Evolutionary conservation across 2,329 filamentous ascomycete genomes (phyloP).

Genomic region (Fusarium nelsonii): DNA sequence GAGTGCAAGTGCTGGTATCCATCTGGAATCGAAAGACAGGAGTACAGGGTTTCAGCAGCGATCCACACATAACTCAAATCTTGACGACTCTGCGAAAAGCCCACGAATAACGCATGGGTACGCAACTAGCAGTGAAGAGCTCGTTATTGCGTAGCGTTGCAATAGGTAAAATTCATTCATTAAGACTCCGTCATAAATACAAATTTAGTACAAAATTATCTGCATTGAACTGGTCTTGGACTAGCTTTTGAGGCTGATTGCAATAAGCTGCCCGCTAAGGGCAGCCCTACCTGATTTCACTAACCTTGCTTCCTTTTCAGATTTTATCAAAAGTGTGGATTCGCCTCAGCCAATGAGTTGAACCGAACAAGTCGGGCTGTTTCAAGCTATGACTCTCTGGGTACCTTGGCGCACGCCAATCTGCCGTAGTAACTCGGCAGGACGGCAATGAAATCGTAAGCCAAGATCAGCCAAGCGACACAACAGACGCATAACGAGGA

Average conservation of each 20-base stretch:
- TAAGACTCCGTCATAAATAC: not conserved
- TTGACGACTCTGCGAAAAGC: not conserved
- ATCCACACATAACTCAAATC: not conserved
- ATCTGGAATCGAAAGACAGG: conserved; percentile 2
- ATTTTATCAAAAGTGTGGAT: not conserved
- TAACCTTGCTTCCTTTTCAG: not conserved
- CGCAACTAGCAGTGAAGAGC: not conserved
- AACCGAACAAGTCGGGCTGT: not conserved
- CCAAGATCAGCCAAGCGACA: not conserved
- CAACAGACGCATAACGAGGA: not conserved
- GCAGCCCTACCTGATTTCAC: not conserved
- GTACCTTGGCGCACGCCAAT: not conserved
- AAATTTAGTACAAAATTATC: not conserved
- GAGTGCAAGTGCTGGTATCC: not conserved
- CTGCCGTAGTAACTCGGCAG: not conserved
- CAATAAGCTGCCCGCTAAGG: not conserved
- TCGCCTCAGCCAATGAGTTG: not conserved
- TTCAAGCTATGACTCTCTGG: not conserved
- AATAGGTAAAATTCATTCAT: not conserved
- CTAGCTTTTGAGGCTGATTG: not conserved
- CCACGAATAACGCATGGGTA: not conserved
- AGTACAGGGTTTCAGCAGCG: not conserved
- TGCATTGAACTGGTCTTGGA: not conserved
- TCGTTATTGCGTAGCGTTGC: not conserved
- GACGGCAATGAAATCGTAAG: not conserved